Evolutionary conservation across 768 basidiomycete species (phyloP), one percentile per base, ranked within the genome.

Genomic region (Termitomyces sp.): DNA sequence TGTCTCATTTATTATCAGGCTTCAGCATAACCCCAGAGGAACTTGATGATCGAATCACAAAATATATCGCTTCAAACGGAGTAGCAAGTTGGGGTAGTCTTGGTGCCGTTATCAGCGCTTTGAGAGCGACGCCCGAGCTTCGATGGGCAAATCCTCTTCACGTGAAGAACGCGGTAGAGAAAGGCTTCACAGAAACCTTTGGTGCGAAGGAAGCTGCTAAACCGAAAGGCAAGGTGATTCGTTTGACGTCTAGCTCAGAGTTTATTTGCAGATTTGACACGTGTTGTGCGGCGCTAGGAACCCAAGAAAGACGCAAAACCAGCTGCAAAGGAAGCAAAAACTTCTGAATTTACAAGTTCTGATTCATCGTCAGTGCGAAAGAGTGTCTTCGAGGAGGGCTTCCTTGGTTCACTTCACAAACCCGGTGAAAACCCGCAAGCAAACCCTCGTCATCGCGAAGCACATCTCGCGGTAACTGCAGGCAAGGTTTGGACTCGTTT

Each of bases 391-490:
- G 88, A 92, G 63, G 94, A 96, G 70, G 97, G 97, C 4, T 98
- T 96, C 78, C 84, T 99, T 12, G 94, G 94, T 1, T 80, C 85
- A 58, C 86, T 99, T 34, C 96, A 99, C 72, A 94, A 88, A 70
- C 93, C 94, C 9, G 97, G 97, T 47, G 95, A 82, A 69, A 99
- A 98, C 76, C 88, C 91, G 29, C 97, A 99, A 73, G 82, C 91
- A 45, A 82, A 87, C 60, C 83, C 88, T 3, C 80, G 83, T 55
- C 84, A 97, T 56, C 89, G 90, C 50, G 87, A 93, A 63, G 80
- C 85, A 59, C 97, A 99, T 71, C 77, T 98, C 45, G 81, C 84
- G 8, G 81, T 80, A 5, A 98, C 97, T 0, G 84, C 83, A 14
- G 92, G 94, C 8, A 78, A 84, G 54, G 96, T 98, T 4, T 89